phyloP scores from a whole-genome alignment of 2,329 filamentous ascomycete species.

The Paraphaeosphaeria sporulosa region DNA sequence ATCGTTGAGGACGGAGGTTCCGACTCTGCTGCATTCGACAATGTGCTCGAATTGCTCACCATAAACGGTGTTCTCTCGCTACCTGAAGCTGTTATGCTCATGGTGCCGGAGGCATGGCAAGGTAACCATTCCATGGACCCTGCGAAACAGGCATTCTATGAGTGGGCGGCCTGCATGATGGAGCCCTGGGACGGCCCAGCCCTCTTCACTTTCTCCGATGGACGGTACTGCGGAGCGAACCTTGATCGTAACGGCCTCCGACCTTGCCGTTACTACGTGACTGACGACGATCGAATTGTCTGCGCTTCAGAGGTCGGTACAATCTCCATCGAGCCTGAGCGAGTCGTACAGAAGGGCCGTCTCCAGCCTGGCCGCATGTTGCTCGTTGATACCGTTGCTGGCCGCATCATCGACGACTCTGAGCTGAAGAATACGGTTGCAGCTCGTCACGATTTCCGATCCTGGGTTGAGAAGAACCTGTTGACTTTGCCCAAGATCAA shows the following conservation, averaged over 20 bases:
- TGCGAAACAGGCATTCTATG: slow-evolving; percentile 95
- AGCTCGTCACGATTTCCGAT: slow-evolving; percentile 84
- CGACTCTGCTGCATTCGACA: slow-evolving; percentile 96
- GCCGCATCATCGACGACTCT: slow-evolving; percentile 91
- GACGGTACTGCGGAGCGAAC: slow-evolving; percentile 95
- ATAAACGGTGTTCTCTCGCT: slow-evolving; percentile 96
- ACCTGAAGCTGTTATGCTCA: slow-evolving; percentile 96
- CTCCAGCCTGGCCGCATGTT: slow-evolving; percentile 96
- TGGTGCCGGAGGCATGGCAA: slow-evolving; percentile 98
- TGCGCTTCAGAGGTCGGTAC: slow-evolving; percentile 97
- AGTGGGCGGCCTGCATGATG: slow-evolving; percentile 99
- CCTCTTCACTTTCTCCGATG: slow-evolving; percentile 95
- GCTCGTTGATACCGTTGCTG: slow-evolving; percentile 87
- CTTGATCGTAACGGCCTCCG: slow-evolving; percentile 94
- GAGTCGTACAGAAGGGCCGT: slow-evolving; percentile 89
- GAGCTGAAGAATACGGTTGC: slow-evolving; percentile 90
- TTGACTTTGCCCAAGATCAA: slow-evolving; percentile 81
- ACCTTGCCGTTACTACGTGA: slow-evolving; percentile 95
- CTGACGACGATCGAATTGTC: slow-evolving; percentile 95
- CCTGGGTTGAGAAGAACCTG: slow-evolving; percentile 87
- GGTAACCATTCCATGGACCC: slow-evolving; percentile 92
- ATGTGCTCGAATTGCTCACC: slow-evolving; percentile 89
- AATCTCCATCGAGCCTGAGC: slow-evolving; percentile 88
- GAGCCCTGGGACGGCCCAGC: slow-evolving; percentile 98
- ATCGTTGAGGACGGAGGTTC: slow-evolving; percentile 97